phyloP scores from a whole-genome alignment of 139 green algal genomes.

The Volvox reticuliferus region DNA sequence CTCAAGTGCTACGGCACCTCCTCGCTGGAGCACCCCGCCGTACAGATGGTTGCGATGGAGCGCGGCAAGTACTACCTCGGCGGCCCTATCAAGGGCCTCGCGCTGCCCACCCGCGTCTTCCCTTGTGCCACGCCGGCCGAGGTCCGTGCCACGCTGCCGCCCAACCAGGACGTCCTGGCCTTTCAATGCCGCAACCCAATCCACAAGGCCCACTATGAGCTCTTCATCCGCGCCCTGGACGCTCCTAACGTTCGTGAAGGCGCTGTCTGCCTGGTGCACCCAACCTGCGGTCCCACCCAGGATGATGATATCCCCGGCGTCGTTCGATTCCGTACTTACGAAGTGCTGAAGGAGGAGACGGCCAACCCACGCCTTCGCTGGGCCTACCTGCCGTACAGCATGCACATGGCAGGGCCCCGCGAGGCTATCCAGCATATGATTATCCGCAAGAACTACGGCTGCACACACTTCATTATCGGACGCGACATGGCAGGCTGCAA shows the following conservation, averaged over 20 bases:
- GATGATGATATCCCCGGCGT: constrained; percentile 87
- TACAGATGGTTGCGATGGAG: constrained; percentile 90
- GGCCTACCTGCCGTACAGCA: constrained; percentile 92
- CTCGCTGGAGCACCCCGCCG: constrained; percentile 88
- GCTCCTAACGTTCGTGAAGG: constrained; percentile 80
- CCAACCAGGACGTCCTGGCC: constrained; percentile 78
- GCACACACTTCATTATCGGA: constrained; percentile 94
- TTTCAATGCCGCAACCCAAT: constrained; percentile 92
- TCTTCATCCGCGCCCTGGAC: constrained; percentile 88
- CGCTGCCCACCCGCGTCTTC: constrained; percentile 86
- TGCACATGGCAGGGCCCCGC: constrained; percentile 93
- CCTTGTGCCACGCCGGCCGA: constrained; percentile 79
- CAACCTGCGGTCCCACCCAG: constrained; percentile 88
- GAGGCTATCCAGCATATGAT: constrained; percentile 96
- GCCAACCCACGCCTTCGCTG: constrained; percentile 83
- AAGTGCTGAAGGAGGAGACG: constrained; percentile 83
- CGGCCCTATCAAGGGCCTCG: constrained; percentile 81
- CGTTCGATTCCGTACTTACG: constrained; percentile 90
- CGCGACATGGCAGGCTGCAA: constrained; percentile 93
- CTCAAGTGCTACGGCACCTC: constrained; percentile 88
- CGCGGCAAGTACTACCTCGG: constrained; percentile 87
- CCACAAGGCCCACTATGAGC: constrained; percentile 91
- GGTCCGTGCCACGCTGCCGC: constrained; percentile 78
- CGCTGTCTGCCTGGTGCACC: constrained; percentile 88
- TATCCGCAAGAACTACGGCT: constrained; percentile 94